A percentile compares a stretch with the other conserved stretches of the same genome.
These are phyloP conservation scores for Ensete ventricosum DNA, from an alignment of 176 grass and related monocot species.

Conservation along the genomic window DNA sequence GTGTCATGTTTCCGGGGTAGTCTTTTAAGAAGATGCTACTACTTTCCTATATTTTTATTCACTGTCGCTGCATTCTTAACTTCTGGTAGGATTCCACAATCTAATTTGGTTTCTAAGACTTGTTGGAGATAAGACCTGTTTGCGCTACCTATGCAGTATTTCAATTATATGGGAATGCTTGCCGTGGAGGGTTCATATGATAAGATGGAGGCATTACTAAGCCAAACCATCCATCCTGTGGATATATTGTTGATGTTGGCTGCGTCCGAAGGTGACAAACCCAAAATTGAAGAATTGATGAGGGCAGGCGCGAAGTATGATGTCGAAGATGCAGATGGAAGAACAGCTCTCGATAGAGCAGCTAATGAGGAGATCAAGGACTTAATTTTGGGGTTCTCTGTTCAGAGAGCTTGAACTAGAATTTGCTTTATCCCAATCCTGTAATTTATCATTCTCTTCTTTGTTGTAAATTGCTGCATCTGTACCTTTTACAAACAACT, in stretches of 20 bases:
- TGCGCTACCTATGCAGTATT: constrained; percentile 43
- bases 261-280: constrained; percentile 73
- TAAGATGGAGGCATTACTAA: constrained; percentile 94
- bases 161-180: constrained; percentile 99
- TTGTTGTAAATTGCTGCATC: background rate
- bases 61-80: no score
- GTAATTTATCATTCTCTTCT: background rate
- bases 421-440: background rate
- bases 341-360: constrained; percentile 71
- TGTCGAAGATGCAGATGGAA: constrained; percentile 71
- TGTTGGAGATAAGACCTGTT: background rate
- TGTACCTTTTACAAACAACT: background rate
- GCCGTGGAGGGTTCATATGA: constrained; percentile 96
- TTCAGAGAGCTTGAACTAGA: constrained; percentile 30
- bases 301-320: constrained; percentile 67
- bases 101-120: no score
- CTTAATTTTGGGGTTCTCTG: constrained; percentile 48
- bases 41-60: no score
- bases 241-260: constrained; percentile 88
- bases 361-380: constrained; percentile 51
- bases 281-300: constrained; percentile 94
- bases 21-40: no score
- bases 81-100: no score
- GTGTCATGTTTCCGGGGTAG: no score
- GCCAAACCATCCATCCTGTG: constrained; percentile 79